Evolutionary conservation across 352 stramenopile genomes (phyloP).

Genomic region (Blastocystis sp.): DNA sequence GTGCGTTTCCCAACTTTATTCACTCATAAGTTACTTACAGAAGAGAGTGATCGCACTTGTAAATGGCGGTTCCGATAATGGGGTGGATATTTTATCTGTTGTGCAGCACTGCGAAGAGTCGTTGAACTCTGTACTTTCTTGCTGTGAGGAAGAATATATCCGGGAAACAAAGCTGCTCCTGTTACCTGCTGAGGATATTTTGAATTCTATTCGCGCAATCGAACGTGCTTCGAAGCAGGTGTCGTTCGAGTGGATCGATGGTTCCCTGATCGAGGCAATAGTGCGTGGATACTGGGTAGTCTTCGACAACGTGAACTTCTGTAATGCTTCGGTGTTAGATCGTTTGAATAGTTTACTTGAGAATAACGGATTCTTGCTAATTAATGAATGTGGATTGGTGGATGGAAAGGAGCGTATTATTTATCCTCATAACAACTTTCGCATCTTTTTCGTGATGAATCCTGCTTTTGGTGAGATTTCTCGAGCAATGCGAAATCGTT

Average conservation of each 20-base stretch:
- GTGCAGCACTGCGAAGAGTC: background rate
- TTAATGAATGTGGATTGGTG: constrained; percentile 93
- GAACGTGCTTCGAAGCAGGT: background rate
- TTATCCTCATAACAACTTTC: constrained; percentile 91
- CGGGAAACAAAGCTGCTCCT: background rate
- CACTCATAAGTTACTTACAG: background rate
- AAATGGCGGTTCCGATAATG: background rate
- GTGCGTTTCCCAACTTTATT: background rate
- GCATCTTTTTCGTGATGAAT: constrained; percentile 97
- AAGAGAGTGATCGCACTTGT: background rate
- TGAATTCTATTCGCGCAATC: background rate
- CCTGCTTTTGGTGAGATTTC: constrained; percentile 89
- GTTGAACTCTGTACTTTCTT: background rate
- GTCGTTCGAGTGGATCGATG: constrained; percentile 96
- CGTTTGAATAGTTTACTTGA: constrained; percentile 98
- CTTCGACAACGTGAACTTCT: constrained; percentile 98
- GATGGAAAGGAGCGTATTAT: constrained; percentile 83
- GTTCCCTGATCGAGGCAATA: constrained; percentile 91
- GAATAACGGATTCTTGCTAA: constrained; percentile 86
- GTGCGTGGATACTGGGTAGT: constrained; percentile 95
- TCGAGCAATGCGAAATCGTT: constrained; percentile 98
- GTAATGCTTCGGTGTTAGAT: constrained; percentile 95
- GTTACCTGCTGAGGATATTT: background rate
- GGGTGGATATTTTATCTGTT: constrained; percentile 17
- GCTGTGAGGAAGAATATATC: background rate